A percentile compares a stretch with the other conserved stretches of the same genome.
These are phyloP conservation scores for Verticillium klebahnii DNA, from an alignment of 2,329 filamentous ascomycete genomes.

Conservation along the genomic window DNA sequence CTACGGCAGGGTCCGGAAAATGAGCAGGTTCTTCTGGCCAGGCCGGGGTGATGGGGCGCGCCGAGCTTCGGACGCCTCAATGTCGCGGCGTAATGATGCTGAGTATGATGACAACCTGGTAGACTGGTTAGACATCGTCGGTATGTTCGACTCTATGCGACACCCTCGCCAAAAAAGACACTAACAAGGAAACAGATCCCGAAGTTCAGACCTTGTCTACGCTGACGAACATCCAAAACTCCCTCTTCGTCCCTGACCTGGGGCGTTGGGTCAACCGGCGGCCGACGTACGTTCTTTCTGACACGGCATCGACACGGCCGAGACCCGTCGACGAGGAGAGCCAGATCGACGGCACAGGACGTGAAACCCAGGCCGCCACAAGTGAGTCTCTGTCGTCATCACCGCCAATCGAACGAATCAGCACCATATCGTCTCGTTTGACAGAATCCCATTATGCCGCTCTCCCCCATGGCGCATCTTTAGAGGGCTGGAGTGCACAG, in stretches of 20 bases:
- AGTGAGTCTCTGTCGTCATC: not conserved
- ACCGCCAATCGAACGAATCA: slow-evolving; percentile 29
- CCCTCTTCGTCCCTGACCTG: slow-evolving; percentile 79
- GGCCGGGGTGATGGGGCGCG: not conserved
- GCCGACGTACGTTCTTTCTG: slow-evolving; percentile 68
- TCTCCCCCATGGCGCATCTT: slow-evolving; percentile 65
- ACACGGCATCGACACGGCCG: not conserved
- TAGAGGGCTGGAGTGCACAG: slow-evolving; percentile 70
- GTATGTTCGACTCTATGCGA: slow-evolving; percentile 16
- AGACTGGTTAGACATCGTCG: slow-evolving; percentile 34
- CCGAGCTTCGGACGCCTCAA: no score
- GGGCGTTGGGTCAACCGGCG: slow-evolving; percentile 70
- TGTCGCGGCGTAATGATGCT: not conserved
- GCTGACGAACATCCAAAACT: slow-evolving; percentile 86
- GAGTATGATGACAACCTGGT: slow-evolving; percentile 34
- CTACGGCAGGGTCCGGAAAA: slow-evolving; percentile 1
- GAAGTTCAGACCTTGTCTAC: slow-evolving; percentile 80
- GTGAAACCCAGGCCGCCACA: no score
- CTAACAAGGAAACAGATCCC: slow-evolving; percentile 52
- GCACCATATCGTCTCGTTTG: slow-evolving; percentile 63
- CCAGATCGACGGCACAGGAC: not conserved
- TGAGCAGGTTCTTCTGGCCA: slow-evolving; percentile 9
- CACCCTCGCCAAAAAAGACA: not conserved
- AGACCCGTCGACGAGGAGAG: not conserved
- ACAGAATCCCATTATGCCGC: slow-evolving; percentile 73